These are phyloP conservation scores for Raphanus hybrid DNA, from an alignment of 441 rosid genomes.

Conservation along the genomic window DNA sequence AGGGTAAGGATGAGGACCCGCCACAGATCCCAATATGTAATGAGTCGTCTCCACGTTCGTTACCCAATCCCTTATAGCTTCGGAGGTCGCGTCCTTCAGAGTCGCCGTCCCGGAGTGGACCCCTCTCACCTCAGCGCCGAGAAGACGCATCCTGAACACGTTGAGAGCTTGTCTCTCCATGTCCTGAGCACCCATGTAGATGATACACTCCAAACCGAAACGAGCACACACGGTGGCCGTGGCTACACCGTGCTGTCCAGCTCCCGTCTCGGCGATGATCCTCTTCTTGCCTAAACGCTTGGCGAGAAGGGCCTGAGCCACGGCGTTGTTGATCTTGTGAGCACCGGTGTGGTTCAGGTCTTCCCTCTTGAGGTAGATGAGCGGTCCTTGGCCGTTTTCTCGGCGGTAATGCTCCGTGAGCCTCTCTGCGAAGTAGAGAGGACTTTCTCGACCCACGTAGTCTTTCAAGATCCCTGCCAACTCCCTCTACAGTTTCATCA, in stretches of 20 bases:
- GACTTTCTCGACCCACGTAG: slow-evolving; percentile 92
- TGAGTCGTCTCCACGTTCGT: slow-evolving; percentile 94
- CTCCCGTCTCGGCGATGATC: slow-evolving; percentile 94
- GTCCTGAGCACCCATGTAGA: slow-evolving; percentile 96
- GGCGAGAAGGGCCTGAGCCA: slow-evolving; percentile 92
- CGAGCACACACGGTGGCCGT: slow-evolving; percentile 96
- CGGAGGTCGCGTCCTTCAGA: slow-evolving; percentile 89
- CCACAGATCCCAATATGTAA: slow-evolving; percentile 94
- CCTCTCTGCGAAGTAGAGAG: slow-evolving; percentile 92
- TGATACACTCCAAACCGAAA: slow-evolving; percentile 77
- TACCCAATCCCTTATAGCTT: slow-evolving; percentile 97
- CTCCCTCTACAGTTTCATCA: slow-evolving; percentile 60
- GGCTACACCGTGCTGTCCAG: slow-evolving; percentile 98
- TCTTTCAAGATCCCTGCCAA: slow-evolving; percentile 77
- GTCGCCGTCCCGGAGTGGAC: slow-evolving; percentile 96
- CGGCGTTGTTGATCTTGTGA: slow-evolving; percentile 92
- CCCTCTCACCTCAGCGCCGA: slow-evolving; percentile 87
- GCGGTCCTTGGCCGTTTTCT: slow-evolving; percentile 80
- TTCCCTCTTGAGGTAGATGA: slow-evolving; percentile 88
- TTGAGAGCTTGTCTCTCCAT: slow-evolving; percentile 93
- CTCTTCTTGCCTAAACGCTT: slow-evolving; percentile 79
- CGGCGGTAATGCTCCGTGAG: slow-evolving; percentile 78
- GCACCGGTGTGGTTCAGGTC: slow-evolving; percentile 96
- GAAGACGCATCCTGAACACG: slow-evolving; percentile 92
- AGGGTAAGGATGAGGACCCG: slow-evolving; percentile 96